Evolutionary conservation across 352 stramenopile species (phyloP), one percentile per base, ranked within the genome.

Genomic region (Phytophthora quininea): DNA sequence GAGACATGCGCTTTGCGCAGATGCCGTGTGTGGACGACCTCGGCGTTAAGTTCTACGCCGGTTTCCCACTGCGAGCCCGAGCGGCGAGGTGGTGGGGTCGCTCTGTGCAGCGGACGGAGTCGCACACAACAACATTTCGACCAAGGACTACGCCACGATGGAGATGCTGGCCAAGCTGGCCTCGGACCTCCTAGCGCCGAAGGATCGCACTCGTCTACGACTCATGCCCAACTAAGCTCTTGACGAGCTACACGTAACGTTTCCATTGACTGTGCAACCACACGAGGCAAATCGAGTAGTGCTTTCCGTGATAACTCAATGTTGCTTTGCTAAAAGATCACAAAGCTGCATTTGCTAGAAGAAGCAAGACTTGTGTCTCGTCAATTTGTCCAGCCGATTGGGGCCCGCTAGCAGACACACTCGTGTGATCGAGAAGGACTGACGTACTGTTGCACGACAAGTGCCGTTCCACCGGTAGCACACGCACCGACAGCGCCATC

Each of bases 61-160:
- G 80, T 0, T 91, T 91, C 60, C 80, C 82, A 0, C 50, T 91
- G 1, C 62, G 54, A 50, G 78, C 76, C 0, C 80, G 1, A 81
- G 76, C 19, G 80, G 80, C 1, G 74, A 75, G 3, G 79, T 89
- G 5, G 66, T 89, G 4, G 79, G 76, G 3, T 80, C 73, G 12
- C 51, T 90, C 15, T 86, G 79, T 40, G 55, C 77, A 9, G 71
- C 66, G 5, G 82, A 90, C 47, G 58, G 62, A 2, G 52, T 64
- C 11, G 67, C 79, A 5, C 79, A 88, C 58, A 70, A 79, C 52
- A 78, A 81, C 62, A 85, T 90, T 59, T 77, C 77, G 1, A 83
- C 79, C 38, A 86, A 86, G 60, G 77, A 90, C 54, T 90, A 89
- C 54, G 80, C 79, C n/a, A 89, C 79, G 6, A 89, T 89, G 82